Conservation (phyloP, 768 basidiomycete genomes). For the Trichaptum fuscoviolaceum region DNA sequence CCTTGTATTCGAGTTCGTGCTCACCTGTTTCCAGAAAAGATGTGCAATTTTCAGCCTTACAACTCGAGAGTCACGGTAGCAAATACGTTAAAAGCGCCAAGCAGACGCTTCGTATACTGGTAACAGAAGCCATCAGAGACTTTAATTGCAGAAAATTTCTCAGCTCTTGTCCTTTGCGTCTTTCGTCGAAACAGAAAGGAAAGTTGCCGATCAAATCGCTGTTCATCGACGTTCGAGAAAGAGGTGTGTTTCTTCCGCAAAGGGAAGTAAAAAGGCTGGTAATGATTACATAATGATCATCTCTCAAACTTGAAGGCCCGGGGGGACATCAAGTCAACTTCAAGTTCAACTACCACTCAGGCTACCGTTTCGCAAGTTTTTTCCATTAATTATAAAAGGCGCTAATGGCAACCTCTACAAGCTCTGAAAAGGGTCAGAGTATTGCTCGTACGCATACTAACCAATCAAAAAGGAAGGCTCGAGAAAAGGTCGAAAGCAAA, state of each 20-base stretch:
- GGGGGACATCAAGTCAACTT: too few species aligned
- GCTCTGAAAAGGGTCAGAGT: background rate
- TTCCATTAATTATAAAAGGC: background rate
- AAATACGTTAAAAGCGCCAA: too few species aligned
- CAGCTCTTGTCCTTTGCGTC: background rate
- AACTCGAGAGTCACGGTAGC: too few species aligned
- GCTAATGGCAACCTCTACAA: background rate
- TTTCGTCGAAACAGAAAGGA: background rate
- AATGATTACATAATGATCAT: background rate
- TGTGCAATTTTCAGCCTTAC: too few species aligned
- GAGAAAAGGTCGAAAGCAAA: conserved; percentile 46
- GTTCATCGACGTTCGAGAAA: background rate
- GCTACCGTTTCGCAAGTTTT: background rate
- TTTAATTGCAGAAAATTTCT: background rate
- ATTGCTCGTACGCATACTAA: conserved; percentile 50
- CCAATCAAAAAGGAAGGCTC: conserved; percentile 55
- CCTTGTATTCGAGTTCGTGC: too few species aligned
- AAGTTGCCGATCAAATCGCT: background rate
- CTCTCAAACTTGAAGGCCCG: too few species aligned
- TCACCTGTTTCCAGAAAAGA: too few species aligned
- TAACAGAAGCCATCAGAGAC: background rate
- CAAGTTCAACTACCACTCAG: background rate
- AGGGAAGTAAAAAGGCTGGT: background rate
- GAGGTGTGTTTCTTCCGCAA: background rate
- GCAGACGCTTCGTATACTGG: too few species aligned